phyloP scores from a whole-genome alignment of 805 yeast species.

The Kluyveromyces wickerhamii region DNA sequence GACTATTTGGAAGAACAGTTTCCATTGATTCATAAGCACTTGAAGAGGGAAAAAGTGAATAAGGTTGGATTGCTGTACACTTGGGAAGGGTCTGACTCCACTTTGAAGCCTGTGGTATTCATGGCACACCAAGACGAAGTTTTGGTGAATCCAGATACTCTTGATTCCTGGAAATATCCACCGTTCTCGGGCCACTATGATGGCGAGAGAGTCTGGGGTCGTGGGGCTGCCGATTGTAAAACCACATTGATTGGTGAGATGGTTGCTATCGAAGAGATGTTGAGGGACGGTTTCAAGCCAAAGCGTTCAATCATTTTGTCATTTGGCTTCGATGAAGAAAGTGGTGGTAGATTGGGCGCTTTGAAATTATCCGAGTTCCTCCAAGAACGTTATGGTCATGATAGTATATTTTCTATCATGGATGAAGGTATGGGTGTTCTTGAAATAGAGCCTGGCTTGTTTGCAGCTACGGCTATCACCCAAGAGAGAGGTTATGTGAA shows the following conservation, averaged over 20 bases:
- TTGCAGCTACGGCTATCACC: slow-evolving; percentile 42
- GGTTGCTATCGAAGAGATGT: slow-evolving; percentile 43
- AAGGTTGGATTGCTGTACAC: slow-evolving; percentile 50
- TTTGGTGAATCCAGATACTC: slow-evolving; percentile 53
- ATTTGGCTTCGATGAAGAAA: slow-evolving; percentile 64
- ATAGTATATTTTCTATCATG: slow-evolving; percentile 47
- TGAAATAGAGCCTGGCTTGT: slow-evolving; percentile 31
- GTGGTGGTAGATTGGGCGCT: slow-evolving; percentile 45
- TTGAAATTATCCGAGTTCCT: slow-evolving; percentile 35
- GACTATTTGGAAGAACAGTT: slow-evolving; percentile 40
- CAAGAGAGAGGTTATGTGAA: slow-evolving; percentile 49
- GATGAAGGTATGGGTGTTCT: slow-evolving; percentile 48
- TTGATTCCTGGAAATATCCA: slow-evolving; percentile 46
- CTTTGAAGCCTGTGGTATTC: slow-evolving; percentile 49
- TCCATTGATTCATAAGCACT: slow-evolving; percentile 37
- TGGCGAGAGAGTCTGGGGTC: slow-evolving; percentile 47
- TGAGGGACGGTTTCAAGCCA: slow-evolving; percentile 37
- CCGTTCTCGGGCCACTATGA: slow-evolving; percentile 56
- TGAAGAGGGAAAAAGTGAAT: slow-evolving; percentile 43
- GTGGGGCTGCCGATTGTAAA: slow-evolving; percentile 64
- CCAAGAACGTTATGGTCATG: slow-evolving; percentile 42
- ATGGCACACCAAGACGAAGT: slow-evolving; percentile 71
- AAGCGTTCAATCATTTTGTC: slow-evolving; percentile 46
- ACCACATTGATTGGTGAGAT: slow-evolving; percentile 47
- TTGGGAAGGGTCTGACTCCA: slow-evolving; percentile 39